Evolutionary conservation across 495 filamentous ascomycete species (phyloP), one percentile per base, ranked within the genome.

Genomic region (Amorphotheca resinae): DNA sequence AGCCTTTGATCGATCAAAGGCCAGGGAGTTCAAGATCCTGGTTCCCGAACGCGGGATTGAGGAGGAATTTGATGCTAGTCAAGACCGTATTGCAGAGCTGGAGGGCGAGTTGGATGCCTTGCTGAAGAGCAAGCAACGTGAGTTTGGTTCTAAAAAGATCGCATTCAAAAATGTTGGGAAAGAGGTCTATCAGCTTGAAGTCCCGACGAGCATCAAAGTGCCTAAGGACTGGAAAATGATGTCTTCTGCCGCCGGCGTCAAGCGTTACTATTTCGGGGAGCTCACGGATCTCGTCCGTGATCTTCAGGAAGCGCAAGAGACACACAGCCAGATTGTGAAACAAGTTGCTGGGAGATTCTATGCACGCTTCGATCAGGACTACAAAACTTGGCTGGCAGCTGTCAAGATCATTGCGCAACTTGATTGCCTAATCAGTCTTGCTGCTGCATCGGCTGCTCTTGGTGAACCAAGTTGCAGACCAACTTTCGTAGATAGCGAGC

Each of bases 181-280:
- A 60, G 93, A 99, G 55, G 83, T 95, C 37, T 99, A 94, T 57
- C 87, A 95, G 59, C 73, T 99, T 2, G 93, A 99, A 59, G 82
- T 84, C 0, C 93, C 93, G 0, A 76, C 82, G 51, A 80, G 86
- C 33, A 70, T 87, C 57, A 93, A 88, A 57, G 73, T 99, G 5
- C 91, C 93, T 0, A 80, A 82, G 51, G 65, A 63, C 49, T 99
- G 93, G 93, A 77, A 84, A 52, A 91, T 95, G 60, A 95, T 95
- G 88, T 95, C 88, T 14, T 82, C 86, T 8, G 95, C 93, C 0
- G 71, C 80, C 37, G 77, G 80, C 37, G 83, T 91, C 56, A 96
- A 94, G 61, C 83, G 93, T 0, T 99, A 91, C 67, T 99, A 96
- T 64, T 89, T 80, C 51, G 76, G 80, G 9, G 84, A 93, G 54